phyloP scores from a whole-genome alignment of 805 yeast species.

The Candida cerambycidarum region DNA sequence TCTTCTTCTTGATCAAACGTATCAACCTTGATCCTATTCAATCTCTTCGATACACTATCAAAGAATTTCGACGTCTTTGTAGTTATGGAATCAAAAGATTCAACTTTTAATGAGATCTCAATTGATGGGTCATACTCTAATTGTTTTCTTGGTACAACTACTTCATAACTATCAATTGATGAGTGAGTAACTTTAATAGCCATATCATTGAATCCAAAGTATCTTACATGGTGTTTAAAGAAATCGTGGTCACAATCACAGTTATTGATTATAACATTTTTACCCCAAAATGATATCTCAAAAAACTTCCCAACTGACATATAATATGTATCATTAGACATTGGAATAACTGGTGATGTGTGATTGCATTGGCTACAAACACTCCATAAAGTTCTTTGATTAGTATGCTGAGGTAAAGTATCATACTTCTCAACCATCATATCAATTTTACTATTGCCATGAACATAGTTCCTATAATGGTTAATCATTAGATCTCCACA shows the following conservation, averaged over 20 bases:
- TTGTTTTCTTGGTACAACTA: slow-evolving; percentile 72
- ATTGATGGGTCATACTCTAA: slow-evolving; percentile 70
- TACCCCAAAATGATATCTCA: slow-evolving; percentile 77
- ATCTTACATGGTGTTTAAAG: slow-evolving; percentile 77
- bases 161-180: slow-evolving; percentile 71
- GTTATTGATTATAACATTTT: slow-evolving; percentile 22
- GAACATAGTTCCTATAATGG: slow-evolving; percentile 85
- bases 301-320: slow-evolving; percentile 91
- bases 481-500: slow-evolving; percentile 71
- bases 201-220: slow-evolving; percentile 76
- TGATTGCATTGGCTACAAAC: slow-evolving; percentile 77
- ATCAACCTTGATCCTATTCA: slow-evolving; percentile 75
- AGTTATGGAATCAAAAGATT: slow-evolving; percentile 53
- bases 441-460: slow-evolving; percentile 81
- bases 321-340: slow-evolving; percentile 87
- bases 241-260: slow-evolving; percentile 73
- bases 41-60: slow-evolving; percentile 65
- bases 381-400: slow-evolving; percentile 84
- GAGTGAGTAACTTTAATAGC: slow-evolving; percentile 80
- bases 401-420: slow-evolving; percentile 22
- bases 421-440: slow-evolving; percentile 61
- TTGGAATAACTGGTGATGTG: slow-evolving; percentile 72
- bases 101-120: slow-evolving; percentile 67
- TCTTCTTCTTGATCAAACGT: slow-evolving; percentile 64
- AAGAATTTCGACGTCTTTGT: slow-evolving; percentile 62